A percentile compares a stretch with the other conserved stretches of the same genome.
phyloP scores from a whole-genome alignment of 164 flowering plant species.

The Tinospora cordifolia region DNA sequence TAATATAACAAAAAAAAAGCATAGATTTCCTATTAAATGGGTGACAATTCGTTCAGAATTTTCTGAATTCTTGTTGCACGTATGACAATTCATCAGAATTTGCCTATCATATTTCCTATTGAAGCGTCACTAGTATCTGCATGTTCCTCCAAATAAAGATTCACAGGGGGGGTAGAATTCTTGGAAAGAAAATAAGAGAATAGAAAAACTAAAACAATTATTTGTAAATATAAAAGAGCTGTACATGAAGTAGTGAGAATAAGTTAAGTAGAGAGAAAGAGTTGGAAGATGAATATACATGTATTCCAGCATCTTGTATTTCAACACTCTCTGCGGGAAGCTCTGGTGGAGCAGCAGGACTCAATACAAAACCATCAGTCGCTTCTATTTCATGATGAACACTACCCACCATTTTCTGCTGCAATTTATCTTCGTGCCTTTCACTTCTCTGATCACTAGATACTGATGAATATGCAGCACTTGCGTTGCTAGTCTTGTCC shows the following conservation, averaged over 20 bases:
- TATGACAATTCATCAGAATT: too few species aligned
- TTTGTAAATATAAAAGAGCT: neutral
- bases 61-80: too few species aligned
- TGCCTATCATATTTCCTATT: too few species aligned
- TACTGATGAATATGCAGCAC: neutral
- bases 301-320: neutral
- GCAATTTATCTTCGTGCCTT: slow-evolving; percentile 3
- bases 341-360: too few species aligned
- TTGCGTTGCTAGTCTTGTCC: neutral
- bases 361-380: neutral
- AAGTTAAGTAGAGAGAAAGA: neutral
- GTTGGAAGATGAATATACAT: too few species aligned
- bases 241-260: neutral
- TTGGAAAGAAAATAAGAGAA: too few species aligned
- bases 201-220: neutral
- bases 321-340: neutral
- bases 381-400: neutral
- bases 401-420: slow-evolving; percentile 5
- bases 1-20: too few species aligned
- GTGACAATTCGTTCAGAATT: too few species aligned
- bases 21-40: too few species aligned
- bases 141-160: too few species aligned
- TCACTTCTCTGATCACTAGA: slow-evolving; percentile 1
- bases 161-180: too few species aligned
- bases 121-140: too few species aligned